These are phyloP conservation scores for Plantago elongata DNA, from an alignment of 257 asterid species.

Conservation along the genomic window DNA sequence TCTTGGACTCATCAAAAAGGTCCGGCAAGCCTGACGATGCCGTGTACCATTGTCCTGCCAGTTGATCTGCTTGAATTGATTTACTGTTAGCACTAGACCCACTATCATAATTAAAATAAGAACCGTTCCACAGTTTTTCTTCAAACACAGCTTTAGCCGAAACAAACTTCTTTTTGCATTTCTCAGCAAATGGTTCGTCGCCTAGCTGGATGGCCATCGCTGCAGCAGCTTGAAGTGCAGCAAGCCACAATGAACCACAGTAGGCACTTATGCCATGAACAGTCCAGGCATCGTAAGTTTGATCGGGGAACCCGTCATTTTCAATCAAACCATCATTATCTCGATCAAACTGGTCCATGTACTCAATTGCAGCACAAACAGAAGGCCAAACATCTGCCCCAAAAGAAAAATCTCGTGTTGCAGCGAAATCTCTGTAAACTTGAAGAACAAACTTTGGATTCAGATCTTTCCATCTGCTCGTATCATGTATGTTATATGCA, in stretches of 20 bases:
- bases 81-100: conserved; percentile 92
- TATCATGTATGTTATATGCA: conserved; percentile 94
- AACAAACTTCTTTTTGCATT: conserved; percentile 49
- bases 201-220: conserved; percentile 89
- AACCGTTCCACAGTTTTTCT: conserved; percentile 84
- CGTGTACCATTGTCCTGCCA: conserved; percentile 95
- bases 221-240: conserved; percentile 92
- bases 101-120: conserved; percentile 86
- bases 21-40: conserved; percentile 94
- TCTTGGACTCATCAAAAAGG: conserved; percentile 64
- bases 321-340: conserved; percentile 81
- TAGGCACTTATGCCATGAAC: conserved; percentile 94
- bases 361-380: conserved; percentile 90
- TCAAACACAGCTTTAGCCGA: conserved; percentile 68
- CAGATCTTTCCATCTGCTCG: conserved; percentile 93
- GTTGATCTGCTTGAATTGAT: conserved; percentile 93
- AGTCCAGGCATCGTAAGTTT: conserved; percentile 94
- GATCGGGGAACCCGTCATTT: conserved; percentile 97
- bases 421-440: conserved; percentile 87
- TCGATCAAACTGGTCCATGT: conserved; percentile 96
- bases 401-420: conserved; percentile 78
- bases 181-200: conserved; percentile 71
- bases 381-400: conserved; percentile 94
- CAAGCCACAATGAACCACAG: conserved; percentile 96
- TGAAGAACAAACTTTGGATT: conserved; percentile 95